Evolutionary conservation across 495 filamentous ascomycete species (phyloP).

Genomic region (Trichoderma orchidacearum): DNA sequence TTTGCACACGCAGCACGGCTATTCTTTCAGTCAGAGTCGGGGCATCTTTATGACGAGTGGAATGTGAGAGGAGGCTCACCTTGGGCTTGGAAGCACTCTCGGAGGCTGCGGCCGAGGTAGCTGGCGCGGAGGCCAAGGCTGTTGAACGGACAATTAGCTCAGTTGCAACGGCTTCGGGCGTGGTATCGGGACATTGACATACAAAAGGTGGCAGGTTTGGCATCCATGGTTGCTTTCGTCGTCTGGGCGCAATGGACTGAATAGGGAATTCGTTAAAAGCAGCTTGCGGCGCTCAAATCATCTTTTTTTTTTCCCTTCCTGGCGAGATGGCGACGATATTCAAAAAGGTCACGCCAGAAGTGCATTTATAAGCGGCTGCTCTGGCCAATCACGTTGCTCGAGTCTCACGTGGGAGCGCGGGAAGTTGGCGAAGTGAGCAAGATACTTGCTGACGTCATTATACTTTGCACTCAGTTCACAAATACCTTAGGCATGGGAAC

Average conservation of each 20-base stretch:
- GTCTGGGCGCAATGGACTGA: not conserved
- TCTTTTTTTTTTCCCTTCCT: not conserved
- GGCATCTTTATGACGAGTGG: not conserved
- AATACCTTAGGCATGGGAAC: no score
- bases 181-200: not conserved
- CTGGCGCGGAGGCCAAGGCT: not conserved
- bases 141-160: not conserved
- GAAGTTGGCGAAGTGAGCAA: not conserved
- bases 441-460: not conserved
- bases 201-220: not conserved
- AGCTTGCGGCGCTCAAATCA: no score
- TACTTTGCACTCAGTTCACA: no score
- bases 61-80: constrained; percentile 13
- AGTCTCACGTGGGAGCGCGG: not conserved
- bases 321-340: not conserved
- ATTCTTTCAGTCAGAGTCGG: not conserved
- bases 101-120: constrained; percentile 5
- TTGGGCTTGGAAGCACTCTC: constrained; percentile 28
- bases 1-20: constrained; percentile 98
- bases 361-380: not conserved
- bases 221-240: not conserved
- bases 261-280: not conserved
- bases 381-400: not conserved
- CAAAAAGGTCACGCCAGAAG: not conserved
- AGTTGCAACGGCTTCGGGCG: not conserved